Percentiles rank a stretch among this genome's conserved stretches.
Conservation (phyloP, 495 filamentous ascomycete species). For the Xylona heveae region DNA sequence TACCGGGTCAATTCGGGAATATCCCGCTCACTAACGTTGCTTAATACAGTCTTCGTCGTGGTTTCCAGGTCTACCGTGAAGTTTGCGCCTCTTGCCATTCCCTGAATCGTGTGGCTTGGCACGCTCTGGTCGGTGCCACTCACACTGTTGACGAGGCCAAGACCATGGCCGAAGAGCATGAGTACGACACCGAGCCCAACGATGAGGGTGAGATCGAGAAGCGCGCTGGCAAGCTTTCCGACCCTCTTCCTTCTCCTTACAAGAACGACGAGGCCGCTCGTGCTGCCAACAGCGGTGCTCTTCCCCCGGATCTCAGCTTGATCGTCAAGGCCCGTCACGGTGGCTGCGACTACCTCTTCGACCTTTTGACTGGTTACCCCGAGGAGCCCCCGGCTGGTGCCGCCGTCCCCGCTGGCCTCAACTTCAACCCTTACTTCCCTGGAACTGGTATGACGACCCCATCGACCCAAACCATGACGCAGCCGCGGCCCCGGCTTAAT, state of each 20-base stretch:
- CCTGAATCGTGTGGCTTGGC: conserved; percentile 81
- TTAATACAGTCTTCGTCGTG: conserved; percentile 64
- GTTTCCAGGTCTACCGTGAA: conserved; percentile 99
- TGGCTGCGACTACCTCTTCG: conserved; percentile 97
- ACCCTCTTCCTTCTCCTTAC: conserved; percentile 90
- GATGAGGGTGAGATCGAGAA: conserved; percentile 95
- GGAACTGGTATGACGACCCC: conserved; percentile 41
- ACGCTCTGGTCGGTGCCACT: conserved; percentile 69
- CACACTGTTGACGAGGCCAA: conserved; percentile 97
- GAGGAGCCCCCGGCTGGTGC: conserved; percentile 88
- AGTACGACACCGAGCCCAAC: conserved; percentile 98
- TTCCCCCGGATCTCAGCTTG: conserved; percentile 92
- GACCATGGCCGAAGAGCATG: conserved; percentile 87
- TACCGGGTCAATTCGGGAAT: not conserved
- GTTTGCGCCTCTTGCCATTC: conserved; percentile 98
- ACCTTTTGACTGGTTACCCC: conserved; percentile 90
- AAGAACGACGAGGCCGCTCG: conserved; percentile 97
- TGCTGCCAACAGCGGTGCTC: conserved; percentile 92
- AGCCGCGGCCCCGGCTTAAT: not conserved
- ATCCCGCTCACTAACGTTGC: conserved; percentile 13
- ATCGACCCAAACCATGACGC: too few species aligned
- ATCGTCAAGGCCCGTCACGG: conserved; percentile 96
- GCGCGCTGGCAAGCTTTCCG: conserved; percentile 92
- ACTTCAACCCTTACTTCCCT: conserved; percentile 99
- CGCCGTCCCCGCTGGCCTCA: conserved; percentile 60